Percentiles rank a stretch among this genome's conserved stretches.
These are phyloP conservation scores for Uronychia binucleata DNA, from an alignment of 73 alveolate genomes.

Conservation along the genomic window DNA sequence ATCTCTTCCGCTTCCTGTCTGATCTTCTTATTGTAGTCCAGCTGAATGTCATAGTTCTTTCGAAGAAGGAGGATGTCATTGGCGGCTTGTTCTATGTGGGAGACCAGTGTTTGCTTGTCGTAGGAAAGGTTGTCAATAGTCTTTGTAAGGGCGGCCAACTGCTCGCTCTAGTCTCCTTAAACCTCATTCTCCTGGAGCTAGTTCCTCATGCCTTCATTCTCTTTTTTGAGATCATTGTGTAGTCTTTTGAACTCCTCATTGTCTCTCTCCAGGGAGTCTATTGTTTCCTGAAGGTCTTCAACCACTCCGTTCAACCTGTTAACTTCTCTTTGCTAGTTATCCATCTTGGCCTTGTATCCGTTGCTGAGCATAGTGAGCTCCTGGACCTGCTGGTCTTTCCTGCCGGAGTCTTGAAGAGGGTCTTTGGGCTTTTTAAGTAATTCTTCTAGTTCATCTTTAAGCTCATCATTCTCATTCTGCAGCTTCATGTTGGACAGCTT, in stretches of 20 bases:
- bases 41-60: neutral
- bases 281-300: neutral
- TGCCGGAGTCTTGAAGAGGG: too few species aligned
- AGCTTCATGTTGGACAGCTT: conserved; percentile 2
- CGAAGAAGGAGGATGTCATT: neutral
- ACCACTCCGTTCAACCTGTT: neutral
- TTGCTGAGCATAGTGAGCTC: neutral
- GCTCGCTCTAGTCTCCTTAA: neutral
- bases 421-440: too few species aligned
- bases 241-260: neutral
- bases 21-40: neutral
- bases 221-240: neutral
- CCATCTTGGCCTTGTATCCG: neutral
- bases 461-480: conserved; percentile 3
- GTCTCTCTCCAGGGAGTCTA: neutral
- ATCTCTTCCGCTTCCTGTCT: neutral
- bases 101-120: neutral
- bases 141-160: neutral
- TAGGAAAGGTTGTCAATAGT: neutral
- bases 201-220: neutral
- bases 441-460: too few species aligned
- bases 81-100: neutral
- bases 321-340: neutral
- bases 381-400: neutral
- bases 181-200: neutral